Conservation (phyloP, 129 eudicot species). For the Flaveria bidentis region DNA sequence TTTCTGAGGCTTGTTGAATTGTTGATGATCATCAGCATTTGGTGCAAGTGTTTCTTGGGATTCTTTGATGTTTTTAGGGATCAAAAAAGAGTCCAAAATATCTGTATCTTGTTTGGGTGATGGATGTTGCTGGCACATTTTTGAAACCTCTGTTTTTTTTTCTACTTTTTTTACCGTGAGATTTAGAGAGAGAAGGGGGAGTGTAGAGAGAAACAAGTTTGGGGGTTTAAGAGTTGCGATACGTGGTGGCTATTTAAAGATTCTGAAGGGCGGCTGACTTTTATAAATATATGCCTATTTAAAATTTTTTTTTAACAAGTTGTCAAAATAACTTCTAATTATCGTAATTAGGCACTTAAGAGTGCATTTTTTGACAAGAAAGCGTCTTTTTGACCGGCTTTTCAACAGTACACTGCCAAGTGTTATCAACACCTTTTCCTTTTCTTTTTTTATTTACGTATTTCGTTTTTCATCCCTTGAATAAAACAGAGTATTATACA, state of each 20-base stretch:
- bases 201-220: slow-evolving; percentile 14
- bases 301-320: too few species aligned
- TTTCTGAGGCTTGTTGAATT: slow-evolving; percentile 26
- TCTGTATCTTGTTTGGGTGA: slow-evolving; percentile 38
- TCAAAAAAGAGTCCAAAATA: slow-evolving; percentile 22
- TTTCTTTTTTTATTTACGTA: neutral
- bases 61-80: slow-evolving; percentile 20
- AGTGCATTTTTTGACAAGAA: slow-evolving; percentile 35
- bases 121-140: slow-evolving; percentile 60
- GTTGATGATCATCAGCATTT: slow-evolving; percentile 32
- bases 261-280: slow-evolving; percentile 30
- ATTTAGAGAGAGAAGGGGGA: slow-evolving; percentile 24
- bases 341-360: slow-evolving; percentile 6
- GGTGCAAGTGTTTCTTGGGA: slow-evolving; percentile 37
- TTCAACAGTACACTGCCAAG: slow-evolving; percentile 30
- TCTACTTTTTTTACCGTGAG: neutral
- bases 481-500: too few species aligned
- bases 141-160: slow-evolving; percentile 28
- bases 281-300: neutral
- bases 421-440: neutral
- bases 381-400: slow-evolving; percentile 41
- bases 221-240: slow-evolving; percentile 40
- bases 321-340: neutral
- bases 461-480: neutral
- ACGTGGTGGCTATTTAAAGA: slow-evolving; percentile 43